These are phyloP conservation scores for Hordeum marinum DNA, from an alignment of 176 grass and related monocot genomes.

Conservation along the genomic window DNA sequence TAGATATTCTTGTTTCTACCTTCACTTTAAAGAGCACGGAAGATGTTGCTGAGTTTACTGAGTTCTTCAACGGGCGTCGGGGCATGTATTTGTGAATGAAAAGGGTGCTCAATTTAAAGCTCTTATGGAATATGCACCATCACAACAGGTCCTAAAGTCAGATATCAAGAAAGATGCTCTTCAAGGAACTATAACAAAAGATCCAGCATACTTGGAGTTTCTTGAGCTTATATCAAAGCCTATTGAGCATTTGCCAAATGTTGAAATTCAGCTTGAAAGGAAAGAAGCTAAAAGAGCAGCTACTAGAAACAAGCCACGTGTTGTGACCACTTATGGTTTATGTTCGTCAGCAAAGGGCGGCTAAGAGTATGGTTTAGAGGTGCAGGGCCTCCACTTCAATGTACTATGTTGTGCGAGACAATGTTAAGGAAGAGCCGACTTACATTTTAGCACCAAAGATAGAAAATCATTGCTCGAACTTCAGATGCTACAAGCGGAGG, in stretches of 20 bases:
- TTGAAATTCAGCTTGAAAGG: constrained; percentile 97
- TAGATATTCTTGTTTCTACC: constrained; percentile 70
- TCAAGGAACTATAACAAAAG: constrained; percentile 91
- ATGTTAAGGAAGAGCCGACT: constrained; percentile 66
- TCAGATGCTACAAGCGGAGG: constrained; percentile 47
- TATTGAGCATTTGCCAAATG: constrained; percentile 83
- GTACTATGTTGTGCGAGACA: constrained; percentile 80
- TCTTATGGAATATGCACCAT: constrained; percentile 88
- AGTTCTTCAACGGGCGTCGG: constrained; percentile 67
- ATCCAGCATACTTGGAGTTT: constrained; percentile 88
- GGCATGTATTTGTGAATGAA: constrained; percentile 84
- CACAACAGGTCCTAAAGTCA: constrained; percentile 67
- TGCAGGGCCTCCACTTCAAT: constrained; percentile 53
- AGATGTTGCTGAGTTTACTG: constrained; percentile 90
- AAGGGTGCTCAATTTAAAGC: constrained; percentile 99
- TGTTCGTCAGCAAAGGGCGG: constrained; percentile 85
- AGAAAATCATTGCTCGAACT: constrained; percentile 49
- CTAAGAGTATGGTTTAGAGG: constrained; percentile 77
- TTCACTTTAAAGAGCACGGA: constrained; percentile 68
- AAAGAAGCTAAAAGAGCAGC: constrained; percentile 95
- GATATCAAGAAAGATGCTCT: constrained; percentile 80
- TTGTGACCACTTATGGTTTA: constrained; percentile 94
- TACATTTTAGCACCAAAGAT: constrained; percentile 80
- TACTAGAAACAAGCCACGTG: constrained; percentile 70
- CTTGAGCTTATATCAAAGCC: constrained; percentile 87